These are phyloP conservation scores for Bonia amplexicaulis DNA, from an alignment of 176 grass and related monocot species.

Conservation along the genomic window DNA sequence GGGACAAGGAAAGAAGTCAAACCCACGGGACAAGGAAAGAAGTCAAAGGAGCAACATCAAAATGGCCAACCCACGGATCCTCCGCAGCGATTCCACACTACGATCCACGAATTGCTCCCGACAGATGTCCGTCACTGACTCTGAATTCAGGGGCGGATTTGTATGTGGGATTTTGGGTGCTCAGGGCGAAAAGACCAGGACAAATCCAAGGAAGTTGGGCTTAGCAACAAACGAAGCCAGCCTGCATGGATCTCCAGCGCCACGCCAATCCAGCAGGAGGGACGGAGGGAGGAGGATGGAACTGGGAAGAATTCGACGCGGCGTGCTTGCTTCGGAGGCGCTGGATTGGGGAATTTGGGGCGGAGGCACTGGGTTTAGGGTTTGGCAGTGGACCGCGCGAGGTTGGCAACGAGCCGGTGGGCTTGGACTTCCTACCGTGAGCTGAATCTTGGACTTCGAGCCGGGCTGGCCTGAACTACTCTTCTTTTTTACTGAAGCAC, in stretches of 20 bases:
- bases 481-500: no score
- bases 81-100: neutral
- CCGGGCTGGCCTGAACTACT: no score
- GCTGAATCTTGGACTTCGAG: no score
- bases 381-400: no score
- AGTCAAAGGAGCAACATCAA: conserved; percentile 12
- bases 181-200: neutral
- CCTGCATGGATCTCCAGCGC: conserved; percentile 20
- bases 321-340: conserved; percentile 21
- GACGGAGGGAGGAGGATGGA: no score
- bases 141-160: neutral
- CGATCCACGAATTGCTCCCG: neutral
- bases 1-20: neutral
- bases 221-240: neutral
- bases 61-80: neutral
- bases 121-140: conserved; percentile 3
- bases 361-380: neutral
- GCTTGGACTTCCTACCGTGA: no score
- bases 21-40: neutral
- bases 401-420: no score
- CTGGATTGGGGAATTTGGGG: conserved; percentile 22
- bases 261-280: neutral
- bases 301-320: neutral
- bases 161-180: neutral
- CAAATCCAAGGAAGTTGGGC: neutral